Evolutionary conservation across 148 eudicot species (phyloP).

Genomic region (Rhododendron simsii): DNA sequence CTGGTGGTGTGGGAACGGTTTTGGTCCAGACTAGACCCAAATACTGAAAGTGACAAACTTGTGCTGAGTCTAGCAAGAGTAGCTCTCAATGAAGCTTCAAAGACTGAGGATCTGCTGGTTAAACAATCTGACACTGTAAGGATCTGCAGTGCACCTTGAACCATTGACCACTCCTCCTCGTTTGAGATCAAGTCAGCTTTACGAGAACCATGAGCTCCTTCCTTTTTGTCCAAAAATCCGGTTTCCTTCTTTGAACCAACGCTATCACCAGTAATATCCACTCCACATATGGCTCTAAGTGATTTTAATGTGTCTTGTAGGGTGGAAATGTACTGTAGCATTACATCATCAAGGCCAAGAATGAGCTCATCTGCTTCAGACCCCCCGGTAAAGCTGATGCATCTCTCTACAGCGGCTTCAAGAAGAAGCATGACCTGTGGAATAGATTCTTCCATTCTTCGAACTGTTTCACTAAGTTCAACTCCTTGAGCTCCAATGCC

Average conservation of each 20-base stretch:
- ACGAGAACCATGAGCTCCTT: constrained; percentile 57
- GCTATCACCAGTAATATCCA: constrained; percentile 51
- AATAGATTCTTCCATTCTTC: constrained; percentile 97
- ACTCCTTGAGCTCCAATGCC: constrained; percentile 92
- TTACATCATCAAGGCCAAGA: constrained; percentile 75
- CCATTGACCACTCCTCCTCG: constrained; percentile 99
- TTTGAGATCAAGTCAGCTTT: constrained; percentile 71
- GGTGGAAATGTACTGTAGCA: constrained; percentile 74
- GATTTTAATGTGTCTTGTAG: constrained; percentile 81
- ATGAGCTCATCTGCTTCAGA: constrained; percentile 93
- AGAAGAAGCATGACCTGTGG: constrained; percentile 89
- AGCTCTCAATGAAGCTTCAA: constrained; percentile 93
- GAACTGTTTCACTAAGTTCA: constrained; percentile 94
- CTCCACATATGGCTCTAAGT: constrained; percentile 74
- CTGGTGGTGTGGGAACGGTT: constrained; percentile 37
- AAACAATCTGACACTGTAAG: constrained; percentile 89
- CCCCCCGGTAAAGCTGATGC: constrained; percentile 90
- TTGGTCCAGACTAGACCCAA: constrained; percentile 60
- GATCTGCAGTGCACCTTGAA: constrained; percentile 94
- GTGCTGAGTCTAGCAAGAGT: constrained; percentile 92
- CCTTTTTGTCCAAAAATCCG: constrained; percentile 59
- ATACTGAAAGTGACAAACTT: constrained; percentile 61
- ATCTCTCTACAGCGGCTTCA: constrained; percentile 92
- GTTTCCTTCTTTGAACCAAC: constrained; percentile 51
- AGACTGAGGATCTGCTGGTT: constrained; percentile 89